Base-by-base conservation (phyloP, 176 grass and related monocot genomes). In the Aegilops tauschii region DNA sequence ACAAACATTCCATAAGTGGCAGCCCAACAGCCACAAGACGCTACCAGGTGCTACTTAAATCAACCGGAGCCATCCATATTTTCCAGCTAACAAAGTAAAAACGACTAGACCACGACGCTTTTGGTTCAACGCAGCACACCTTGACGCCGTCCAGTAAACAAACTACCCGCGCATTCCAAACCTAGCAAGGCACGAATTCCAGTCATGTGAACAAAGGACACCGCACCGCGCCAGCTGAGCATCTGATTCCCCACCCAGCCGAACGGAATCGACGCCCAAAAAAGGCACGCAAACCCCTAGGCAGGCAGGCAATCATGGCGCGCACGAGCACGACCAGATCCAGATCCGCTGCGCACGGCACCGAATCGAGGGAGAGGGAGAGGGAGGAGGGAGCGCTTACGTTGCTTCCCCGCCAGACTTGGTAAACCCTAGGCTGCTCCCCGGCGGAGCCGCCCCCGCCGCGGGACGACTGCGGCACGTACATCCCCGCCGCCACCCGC, bases 391-490 rank as follows among this genome's bases (percentile, higher is more conserved):
- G 71, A 18, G 50, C 12, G 87, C 97, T 99, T 91, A 99, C 97
- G 88, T 99, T 99, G 93, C 90, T 99, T 58, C 94, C 97, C 78
- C 75, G 87, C 97, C 97, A 99, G 32, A 86, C 97, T 82, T 96
- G 59, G 83, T 93, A 99, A 90, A 99, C 90, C 92, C 97, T 96
- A 72, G 90, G 94, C 86, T 73, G 90, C 23, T 91, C 83, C 36
- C 52, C 74, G 70, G 86, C 84, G 31, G 37, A 17, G 73, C 44
- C 90, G 32, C 18, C 86, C 31, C 73, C 75, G 76, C 61, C 71
- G 61, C 87, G 87, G 80, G 92, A 83, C 59, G 87, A 76, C 73
- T 76, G 90, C 56, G 92, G 90, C 25, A 32, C 89, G 81, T 99
- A 96, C 97, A 99, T 99, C 85, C 52, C n/a, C 7, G 39, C 67